Conservation (phyloP, 192 early-diverging fungal species). For the Powellomyces hirtus region DNA sequence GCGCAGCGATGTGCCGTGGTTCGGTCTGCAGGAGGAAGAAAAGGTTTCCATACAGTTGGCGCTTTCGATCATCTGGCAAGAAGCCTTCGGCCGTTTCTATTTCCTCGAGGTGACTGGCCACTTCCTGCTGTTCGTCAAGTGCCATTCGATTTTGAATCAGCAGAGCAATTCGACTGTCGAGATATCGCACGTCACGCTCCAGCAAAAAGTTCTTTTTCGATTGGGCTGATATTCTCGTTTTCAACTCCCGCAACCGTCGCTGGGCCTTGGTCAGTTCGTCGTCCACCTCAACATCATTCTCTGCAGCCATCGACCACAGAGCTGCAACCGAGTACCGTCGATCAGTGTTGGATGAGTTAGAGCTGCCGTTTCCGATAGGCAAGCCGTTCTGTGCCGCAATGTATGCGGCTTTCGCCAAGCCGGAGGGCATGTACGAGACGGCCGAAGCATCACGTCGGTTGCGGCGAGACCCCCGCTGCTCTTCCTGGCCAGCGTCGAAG, state of each 20-base stretch:
- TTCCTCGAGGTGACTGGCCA: conserved; percentile 70
- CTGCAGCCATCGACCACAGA: conserved; percentile 65
- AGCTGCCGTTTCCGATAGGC: conserved; percentile 29
- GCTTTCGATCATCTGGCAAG: conserved; percentile 76
- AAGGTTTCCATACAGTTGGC: conserved; percentile 85
- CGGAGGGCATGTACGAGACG: conserved; percentile 18
- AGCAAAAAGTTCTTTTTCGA: conserved; percentile 94
- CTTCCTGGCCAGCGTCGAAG: too few relatives aligned
- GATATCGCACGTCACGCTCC: conserved; percentile 87
- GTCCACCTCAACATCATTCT: conserved; percentile 89
- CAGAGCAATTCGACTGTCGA: conserved; percentile 88
- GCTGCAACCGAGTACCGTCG: conserved; percentile 50
- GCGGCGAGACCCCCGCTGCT: not conserved
- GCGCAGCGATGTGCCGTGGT: conserved; percentile 83
- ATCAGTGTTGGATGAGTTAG: conserved; percentile 1
- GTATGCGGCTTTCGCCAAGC: conserved; percentile 40
- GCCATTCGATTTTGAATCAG: conserved; percentile 94
- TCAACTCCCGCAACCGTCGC: conserved; percentile 77
- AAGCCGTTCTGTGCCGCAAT: conserved; percentile 45
- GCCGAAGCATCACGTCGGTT: not conserved
- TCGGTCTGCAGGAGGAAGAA: conserved; percentile 91
- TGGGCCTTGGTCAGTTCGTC: conserved; percentile 92
- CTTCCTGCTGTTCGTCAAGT: conserved; percentile 82
- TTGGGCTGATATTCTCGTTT: conserved; percentile 85
- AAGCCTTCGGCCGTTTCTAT: conserved; percentile 46